These are phyloP conservation scores for Cercospora sp. DNA, from an alignment of 2,329 filamentous ascomycete genomes.

Conservation along the genomic window DNA sequence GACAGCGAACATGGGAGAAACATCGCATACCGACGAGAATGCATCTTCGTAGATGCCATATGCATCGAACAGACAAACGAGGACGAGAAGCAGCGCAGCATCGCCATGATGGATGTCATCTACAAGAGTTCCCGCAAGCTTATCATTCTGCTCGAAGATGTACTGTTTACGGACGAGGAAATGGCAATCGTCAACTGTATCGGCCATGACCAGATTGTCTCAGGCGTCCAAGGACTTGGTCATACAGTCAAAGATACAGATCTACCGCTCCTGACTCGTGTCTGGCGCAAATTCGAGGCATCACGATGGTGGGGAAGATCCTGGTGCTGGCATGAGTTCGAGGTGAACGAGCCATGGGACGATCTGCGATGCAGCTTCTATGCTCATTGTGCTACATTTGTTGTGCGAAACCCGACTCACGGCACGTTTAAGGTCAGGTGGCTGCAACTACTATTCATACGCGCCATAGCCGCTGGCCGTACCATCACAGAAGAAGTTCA, in stretches of 20 bases:
- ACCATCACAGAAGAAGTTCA: background rate
- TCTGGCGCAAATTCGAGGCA: conserved; percentile 5
- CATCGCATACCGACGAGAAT: background rate
- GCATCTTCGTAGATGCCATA: background rate
- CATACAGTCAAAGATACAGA: background rate
- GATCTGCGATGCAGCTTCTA: conserved; percentile 6
- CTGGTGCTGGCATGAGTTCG: conserved; percentile 8
- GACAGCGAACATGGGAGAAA: background rate
- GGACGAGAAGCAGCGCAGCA: background rate
- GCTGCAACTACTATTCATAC: background rate
- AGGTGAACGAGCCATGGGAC: conserved; percentile 8
- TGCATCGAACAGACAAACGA: background rate
- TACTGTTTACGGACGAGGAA: background rate
- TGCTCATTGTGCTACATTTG: conserved; percentile 5
- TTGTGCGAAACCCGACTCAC: background rate
- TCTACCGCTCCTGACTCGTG: background rate
- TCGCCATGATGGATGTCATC: background rate
- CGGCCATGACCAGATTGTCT: background rate
- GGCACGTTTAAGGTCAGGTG: background rate
- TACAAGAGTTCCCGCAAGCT: background rate
- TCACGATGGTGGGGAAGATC: conserved; percentile 5
- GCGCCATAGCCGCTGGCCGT: background rate
- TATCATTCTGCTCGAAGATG: background rate
- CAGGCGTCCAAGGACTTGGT: background rate
- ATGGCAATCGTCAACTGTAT: background rate